Evolutionary conservation across 352 stramenopile species (phyloP).

Genomic region (Phytopythium oedochilum): DNA sequence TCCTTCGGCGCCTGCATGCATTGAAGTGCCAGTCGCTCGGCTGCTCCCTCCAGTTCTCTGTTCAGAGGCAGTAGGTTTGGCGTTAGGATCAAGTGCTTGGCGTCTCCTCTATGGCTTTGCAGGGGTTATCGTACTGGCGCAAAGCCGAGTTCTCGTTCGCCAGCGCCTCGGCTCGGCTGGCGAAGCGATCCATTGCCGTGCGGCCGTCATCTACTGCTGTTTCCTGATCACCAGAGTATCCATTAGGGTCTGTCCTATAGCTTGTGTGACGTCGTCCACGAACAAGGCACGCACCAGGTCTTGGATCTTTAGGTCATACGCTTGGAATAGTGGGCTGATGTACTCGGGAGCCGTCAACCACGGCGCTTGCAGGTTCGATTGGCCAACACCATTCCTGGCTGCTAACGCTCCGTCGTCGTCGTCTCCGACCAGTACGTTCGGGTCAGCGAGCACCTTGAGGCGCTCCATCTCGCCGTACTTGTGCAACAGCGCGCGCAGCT

Average conservation of each 20-base stretch:
- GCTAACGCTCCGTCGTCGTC: constrained; percentile 8
- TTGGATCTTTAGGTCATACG: constrained; percentile 77
- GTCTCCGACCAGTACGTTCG: constrained; percentile 10
- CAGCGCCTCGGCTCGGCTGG: constrained; percentile 34
- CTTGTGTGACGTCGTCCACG: too few relatives aligned
- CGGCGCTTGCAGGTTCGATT: constrained; percentile 20
- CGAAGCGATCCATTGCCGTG: constrained; percentile 51
- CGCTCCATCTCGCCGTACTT: constrained; percentile 71
- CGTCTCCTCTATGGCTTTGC: too few relatives aligned
- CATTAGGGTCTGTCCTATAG: too few relatives aligned
- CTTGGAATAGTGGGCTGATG: constrained; percentile 66
- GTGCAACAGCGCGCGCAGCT: constrained; percentile 48
- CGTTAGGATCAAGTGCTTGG: not conserved
- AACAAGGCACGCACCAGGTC: constrained; percentile 46
- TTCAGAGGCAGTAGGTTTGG: not conserved
- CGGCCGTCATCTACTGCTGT: constrained; percentile 42
- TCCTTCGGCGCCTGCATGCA: constrained; percentile 42
- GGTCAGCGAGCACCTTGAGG: constrained; percentile 53
- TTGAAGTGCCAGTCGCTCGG: constrained; percentile 52
- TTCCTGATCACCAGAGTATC: constrained; percentile 38
- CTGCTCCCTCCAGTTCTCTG: constrained; percentile 55
- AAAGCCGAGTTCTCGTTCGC: constrained; percentile 65
- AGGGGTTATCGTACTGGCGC: constrained; percentile 37
- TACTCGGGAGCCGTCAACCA: constrained; percentile 72
- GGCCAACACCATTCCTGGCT: not conserved